A percentile compares a stretch with the other conserved stretches of the same genome.
Evolutionary conservation across 2,329 filamentous ascomycete genomes (phyloP).

Genomic region (Metarhizium robertsii): DNA sequence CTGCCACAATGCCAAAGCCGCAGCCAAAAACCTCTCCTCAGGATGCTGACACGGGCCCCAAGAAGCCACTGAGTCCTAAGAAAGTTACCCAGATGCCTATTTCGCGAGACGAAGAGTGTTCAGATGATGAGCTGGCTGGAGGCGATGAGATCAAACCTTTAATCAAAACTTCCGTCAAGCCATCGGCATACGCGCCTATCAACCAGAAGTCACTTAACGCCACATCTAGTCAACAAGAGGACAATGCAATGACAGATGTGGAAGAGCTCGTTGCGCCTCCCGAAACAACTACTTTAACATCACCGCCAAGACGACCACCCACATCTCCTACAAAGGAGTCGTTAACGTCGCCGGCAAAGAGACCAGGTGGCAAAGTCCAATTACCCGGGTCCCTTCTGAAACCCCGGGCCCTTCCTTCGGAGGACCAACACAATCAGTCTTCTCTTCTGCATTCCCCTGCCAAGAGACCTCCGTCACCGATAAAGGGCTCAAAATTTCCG

Average conservation of each 20-base stretch:
- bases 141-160: slow-evolving; percentile 39
- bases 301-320: slow-evolving; percentile 46
- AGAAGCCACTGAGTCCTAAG: slow-evolving; percentile 52
- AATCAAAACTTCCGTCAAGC: slow-evolving; percentile 47
- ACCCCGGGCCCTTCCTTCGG: slow-evolving; percentile 5
- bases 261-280: slow-evolving; percentile 1
- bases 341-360: slow-evolving; percentile 47
- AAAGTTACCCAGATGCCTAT: slow-evolving; percentile 51
- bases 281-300: slow-evolving; percentile 26
- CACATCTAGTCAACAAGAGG: slow-evolving; percentile 6
- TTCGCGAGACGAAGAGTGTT: slow-evolving; percentile 33
- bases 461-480: slow-evolving; percentile 37
- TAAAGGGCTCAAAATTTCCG: slow-evolving; percentile 26
- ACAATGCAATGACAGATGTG: slow-evolving; percentile 6
- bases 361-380: slow-evolving; percentile 18
- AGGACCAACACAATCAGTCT: slow-evolving; percentile 9
- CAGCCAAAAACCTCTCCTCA: slow-evolving; percentile 21
- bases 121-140: slow-evolving; percentile 53
- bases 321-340: slow-evolving; percentile 44
- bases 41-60: slow-evolving; percentile 18
- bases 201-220: slow-evolving; percentile 12
- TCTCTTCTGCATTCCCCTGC: slow-evolving; percentile 40
- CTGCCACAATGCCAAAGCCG: slow-evolving; percentile 21
- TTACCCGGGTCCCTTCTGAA: slow-evolving; percentile 26
- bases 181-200: slow-evolving; percentile 9